These are phyloP conservation scores for Sophora flavescens DNA, from an alignment of 306 rosid genomes.

Conservation along the genomic window DNA sequence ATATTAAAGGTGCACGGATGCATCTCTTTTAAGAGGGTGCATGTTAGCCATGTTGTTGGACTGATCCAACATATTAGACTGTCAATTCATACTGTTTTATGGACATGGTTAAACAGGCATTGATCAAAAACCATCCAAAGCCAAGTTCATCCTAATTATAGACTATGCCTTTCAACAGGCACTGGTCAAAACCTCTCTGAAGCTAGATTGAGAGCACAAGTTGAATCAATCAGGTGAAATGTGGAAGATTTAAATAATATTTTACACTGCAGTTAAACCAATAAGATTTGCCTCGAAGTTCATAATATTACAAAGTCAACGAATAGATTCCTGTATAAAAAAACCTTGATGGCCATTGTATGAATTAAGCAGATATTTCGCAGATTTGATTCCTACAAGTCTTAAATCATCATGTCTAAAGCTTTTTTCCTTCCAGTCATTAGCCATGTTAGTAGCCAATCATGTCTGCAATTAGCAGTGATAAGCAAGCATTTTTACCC, in stretches of 20 bases:
- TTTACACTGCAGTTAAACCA: conserved; percentile 8
- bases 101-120: neutral
- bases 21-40: too few relatives aligned
- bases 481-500: too few relatives aligned
- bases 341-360: neutral
- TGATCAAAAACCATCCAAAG: conserved; percentile 16
- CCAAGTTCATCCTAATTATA: neutral
- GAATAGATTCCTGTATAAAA: neutral
- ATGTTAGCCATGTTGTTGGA: neutral
- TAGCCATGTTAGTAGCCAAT: too few relatives aligned
- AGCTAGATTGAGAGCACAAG: conserved; percentile 9
- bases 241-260: neutral
- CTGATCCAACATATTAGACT: conserved; percentile 14
- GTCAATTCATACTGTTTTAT: conserved; percentile 29
- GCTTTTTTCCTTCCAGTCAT: too few relatives aligned
- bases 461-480: too few relatives aligned
- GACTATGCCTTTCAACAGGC: neutral
- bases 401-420: too few relatives aligned
- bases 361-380: too few relatives aligned
- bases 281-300: neutral
- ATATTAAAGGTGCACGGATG: too few relatives aligned
- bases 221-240: conserved; percentile 18
- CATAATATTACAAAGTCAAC: neutral
- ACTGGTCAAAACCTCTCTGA: conserved; percentile 4
- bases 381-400: too few relatives aligned